A percentile compares a stretch with the other conserved stretches of the same genome.
Evolutionary conservation across 1,284 basidiomycete species (phyloP).

Genomic region (Ganoderma leucocontextum): DNA sequence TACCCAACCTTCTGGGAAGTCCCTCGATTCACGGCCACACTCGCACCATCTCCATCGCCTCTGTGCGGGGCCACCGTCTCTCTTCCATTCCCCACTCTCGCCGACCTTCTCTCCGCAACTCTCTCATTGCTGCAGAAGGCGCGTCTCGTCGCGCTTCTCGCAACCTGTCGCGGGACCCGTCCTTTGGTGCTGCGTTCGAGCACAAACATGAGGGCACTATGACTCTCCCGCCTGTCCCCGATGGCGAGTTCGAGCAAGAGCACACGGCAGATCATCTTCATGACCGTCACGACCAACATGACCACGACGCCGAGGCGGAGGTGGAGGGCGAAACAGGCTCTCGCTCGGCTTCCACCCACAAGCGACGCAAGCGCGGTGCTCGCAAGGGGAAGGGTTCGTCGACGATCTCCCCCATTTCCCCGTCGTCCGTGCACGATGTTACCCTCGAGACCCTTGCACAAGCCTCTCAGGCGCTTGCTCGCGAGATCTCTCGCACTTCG

Average conservation of each 20-base stretch:
- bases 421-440: conserved; percentile 50
- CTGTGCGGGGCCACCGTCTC: conserved; percentile 68
- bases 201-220: conserved; percentile 35
- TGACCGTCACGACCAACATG: conserved; percentile 46
- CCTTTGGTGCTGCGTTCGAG: conserved; percentile 64
- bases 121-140: conserved; percentile 52
- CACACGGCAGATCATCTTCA: conserved; percentile 30
- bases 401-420: conserved; percentile 36
- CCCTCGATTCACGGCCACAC: conserved; percentile 45
- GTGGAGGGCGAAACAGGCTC: conserved; percentile 50
- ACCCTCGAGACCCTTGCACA: conserved; percentile 77
- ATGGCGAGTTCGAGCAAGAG: conserved; percentile 61
- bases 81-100: conserved; percentile 71
- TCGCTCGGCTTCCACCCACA: conserved; percentile 71
- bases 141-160: conserved; percentile 58
- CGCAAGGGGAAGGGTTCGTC: conserved; percentile 68
- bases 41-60: conserved; percentile 61
- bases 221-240: conserved; percentile 38
- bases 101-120: conserved; percentile 70
- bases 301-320: conserved; percentile 45
- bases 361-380: conserved; percentile 81
- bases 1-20: conserved; percentile 72
- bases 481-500: conserved; percentile 77
- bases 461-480: conserved; percentile 83
- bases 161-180: conserved; percentile 66